Evolutionary conservation across 1,139 yeast species (phyloP).

Genomic region (Geotrichum fermentans): DNA sequence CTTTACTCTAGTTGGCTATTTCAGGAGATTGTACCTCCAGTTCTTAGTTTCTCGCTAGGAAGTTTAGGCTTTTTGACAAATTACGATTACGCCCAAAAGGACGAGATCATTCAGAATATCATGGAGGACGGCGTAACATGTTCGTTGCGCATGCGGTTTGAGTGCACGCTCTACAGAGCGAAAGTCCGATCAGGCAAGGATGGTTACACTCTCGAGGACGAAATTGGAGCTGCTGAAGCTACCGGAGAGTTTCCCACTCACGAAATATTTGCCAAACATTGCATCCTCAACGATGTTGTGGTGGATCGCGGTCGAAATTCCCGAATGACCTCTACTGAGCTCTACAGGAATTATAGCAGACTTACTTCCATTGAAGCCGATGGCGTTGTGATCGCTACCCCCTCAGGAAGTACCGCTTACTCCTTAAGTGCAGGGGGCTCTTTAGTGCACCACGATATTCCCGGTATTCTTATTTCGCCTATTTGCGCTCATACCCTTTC

Average conservation of each 20-base stretch:
- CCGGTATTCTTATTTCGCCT: slow-evolving; percentile 74
- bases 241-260: slow-evolving; percentile 32
- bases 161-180: slow-evolving; percentile 62
- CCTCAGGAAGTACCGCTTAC: slow-evolving; percentile 90
- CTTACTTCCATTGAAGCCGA: slow-evolving; percentile 85
- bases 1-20: slow-evolving; percentile 58
- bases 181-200: slow-evolving; percentile 22
- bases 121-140: slow-evolving; percentile 60
- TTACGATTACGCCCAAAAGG: slow-evolving; percentile 55
- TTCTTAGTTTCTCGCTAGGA: slow-evolving; percentile 75
- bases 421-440: slow-evolving; percentile 85
- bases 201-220: slow-evolving; percentile 29
- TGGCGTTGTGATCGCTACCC: slow-evolving; percentile 78
- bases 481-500: slow-evolving; percentile 82
- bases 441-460: slow-evolving; percentile 78
- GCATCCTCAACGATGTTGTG: slow-evolving; percentile 80
- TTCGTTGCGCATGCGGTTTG: slow-evolving; percentile 68
- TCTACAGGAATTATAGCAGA: slow-evolving; percentile 68
- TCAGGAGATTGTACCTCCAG: slow-evolving; percentile 76
- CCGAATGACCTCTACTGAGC: slow-evolving; percentile 68
- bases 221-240: slow-evolving; percentile 35
- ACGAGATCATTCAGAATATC: slow-evolving; percentile 50
- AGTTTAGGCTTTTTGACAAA: slow-evolving; percentile 80
- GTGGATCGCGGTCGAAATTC: slow-evolving; percentile 84
- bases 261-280: slow-evolving; percentile 38